Evolutionary conservation across 2,329 filamentous ascomycete species (phyloP), one percentile per base, ranked within the genome.

Genomic region (Ceratocystis eucalypticola): DNA sequence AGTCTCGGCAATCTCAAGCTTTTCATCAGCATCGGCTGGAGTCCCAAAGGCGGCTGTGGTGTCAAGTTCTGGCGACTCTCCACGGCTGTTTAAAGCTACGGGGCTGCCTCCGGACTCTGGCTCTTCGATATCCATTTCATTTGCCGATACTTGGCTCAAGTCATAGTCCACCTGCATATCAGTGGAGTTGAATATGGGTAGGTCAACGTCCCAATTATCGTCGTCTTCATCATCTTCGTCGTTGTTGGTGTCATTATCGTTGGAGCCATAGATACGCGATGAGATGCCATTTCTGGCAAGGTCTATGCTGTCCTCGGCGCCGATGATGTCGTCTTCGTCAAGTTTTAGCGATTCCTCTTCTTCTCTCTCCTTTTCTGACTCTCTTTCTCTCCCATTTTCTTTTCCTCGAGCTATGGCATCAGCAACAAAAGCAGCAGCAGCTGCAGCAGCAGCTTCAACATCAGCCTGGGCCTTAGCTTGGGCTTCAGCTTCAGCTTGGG

Each of bases 121-220:
- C 6, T 66, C 64, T 61, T 65, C 28, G 8, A 44, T n/a, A 25
- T 67, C 65, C 45, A 62, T 25, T 7, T 48, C 33, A 15, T 48
- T 20, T 10, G 28, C 61, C 28, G 50, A 25, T n/a, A 63, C 53
- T 25, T 68, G 67, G 33, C 64, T 66, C 5, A 64, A 17, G 46
- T 68, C 61, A 12, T 44, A n/a, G 30, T 46, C 44, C 20, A 55
- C 22, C 20, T 68, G 57, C n/a, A 65, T 30, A 20, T 68, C 57
- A 7, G 64, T 68, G 3, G 66, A 68, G 30, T 65, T 64, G 44
- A 68, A 68, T 20, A 68, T 53, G 10, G 64, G 66, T 8, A 68
- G 8, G 46, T 66, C 67, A 30, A 68, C 30, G 22, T 68, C 64
- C 67, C 67, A 66, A 45, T 66, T 61, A 12, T 65, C 48, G 28